Base-by-base conservation (phyloP, 1,284 basidiomycete genomes). In the Naganishia liquefaciens region DNA sequence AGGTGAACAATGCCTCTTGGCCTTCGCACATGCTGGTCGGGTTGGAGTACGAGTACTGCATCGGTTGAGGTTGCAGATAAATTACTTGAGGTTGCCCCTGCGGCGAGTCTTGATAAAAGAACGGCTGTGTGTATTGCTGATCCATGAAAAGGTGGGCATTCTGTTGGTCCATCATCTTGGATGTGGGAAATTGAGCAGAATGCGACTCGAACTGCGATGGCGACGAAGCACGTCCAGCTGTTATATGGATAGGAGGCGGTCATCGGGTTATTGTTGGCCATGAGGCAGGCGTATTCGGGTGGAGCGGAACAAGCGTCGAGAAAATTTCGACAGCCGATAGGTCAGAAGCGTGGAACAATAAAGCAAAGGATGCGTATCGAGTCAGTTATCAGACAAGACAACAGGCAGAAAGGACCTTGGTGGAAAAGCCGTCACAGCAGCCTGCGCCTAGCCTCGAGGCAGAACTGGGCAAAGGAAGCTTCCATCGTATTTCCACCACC, bases 11-110 rank as follows among this genome's bases (percentile, higher is more conserved):
- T 7, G 37, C 46, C 37, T 47, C 46, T 28, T 49, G 30, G 25
- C 33, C 47, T 39, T 50, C 46, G 49, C 33, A 39, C 6, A 25
- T 25, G 27, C 25, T n/a, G 43, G 57, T 27, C 1, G 6, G n/a
- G 25, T 39, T 37, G 19, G 57, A 50, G 15, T 40, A 60, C n/a
- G 46, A 49, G 25, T 25, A 49, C 39, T 60, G 57, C 33, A 27
- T 50, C 19, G 57, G 11, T 7, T 37, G 9, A 21, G 57, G 46
- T 39, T 60, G 57, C 9, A 60, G 46, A 33, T 60, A 60, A 25
- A 60, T 19, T 25, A 49, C 46, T 25, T 39, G 57, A 15, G 57
- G 57, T 30, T 60, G 57, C 33, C 49, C 57, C 13, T 60, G 46
- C 23, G 3, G 10, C 33, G 57, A 50, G 46, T 60, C 57, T 40